Percentiles rank a stretch among this genome's conserved stretches.
Evolutionary conservation across 179 eudicot genomes (phyloP).

Genomic region (Camellia oleifera): DNA sequence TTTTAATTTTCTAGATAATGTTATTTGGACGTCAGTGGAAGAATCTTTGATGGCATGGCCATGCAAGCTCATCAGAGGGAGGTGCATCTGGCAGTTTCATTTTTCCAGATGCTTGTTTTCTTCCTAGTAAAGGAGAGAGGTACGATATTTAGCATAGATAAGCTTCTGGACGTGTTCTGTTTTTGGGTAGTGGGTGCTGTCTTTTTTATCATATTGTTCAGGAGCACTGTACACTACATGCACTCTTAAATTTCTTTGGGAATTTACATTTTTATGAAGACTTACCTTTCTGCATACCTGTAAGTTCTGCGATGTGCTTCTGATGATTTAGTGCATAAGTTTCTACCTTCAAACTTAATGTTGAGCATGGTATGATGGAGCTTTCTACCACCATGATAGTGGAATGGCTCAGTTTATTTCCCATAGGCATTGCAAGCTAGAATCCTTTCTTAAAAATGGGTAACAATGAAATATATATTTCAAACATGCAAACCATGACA

Average conservation of each 20-base stretch:
- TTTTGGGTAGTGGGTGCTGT: background rate
- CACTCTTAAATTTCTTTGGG: background rate
- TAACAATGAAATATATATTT: background rate
- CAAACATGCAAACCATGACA: background rate
- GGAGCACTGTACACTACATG: background rate
- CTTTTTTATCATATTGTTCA: background rate
- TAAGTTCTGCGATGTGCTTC: no score
- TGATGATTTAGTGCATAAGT: no score
- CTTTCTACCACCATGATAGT: background rate
- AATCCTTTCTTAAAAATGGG: background rate
- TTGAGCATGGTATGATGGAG: background rate
- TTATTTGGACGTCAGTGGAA: constrained; percentile 14
- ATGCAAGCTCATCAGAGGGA: constrained; percentile 34
- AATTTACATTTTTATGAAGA: background rate
- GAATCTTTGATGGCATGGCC: constrained; percentile 18
- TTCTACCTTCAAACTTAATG: background rate
- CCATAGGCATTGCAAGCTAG: background rate
- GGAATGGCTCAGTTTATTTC: background rate
- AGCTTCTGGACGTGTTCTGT: constrained; percentile 1
- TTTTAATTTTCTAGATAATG: no score
- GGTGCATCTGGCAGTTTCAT: constrained; percentile 26
- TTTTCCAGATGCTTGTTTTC: constrained; percentile 25
- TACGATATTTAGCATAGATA: constrained; percentile 11
- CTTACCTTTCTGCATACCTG: background rate
- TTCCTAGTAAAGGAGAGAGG: constrained; percentile 32